Base-by-base conservation (phyloP, 1,284 basidiomycete species). In the Rhizoctonia solani region DNA sequence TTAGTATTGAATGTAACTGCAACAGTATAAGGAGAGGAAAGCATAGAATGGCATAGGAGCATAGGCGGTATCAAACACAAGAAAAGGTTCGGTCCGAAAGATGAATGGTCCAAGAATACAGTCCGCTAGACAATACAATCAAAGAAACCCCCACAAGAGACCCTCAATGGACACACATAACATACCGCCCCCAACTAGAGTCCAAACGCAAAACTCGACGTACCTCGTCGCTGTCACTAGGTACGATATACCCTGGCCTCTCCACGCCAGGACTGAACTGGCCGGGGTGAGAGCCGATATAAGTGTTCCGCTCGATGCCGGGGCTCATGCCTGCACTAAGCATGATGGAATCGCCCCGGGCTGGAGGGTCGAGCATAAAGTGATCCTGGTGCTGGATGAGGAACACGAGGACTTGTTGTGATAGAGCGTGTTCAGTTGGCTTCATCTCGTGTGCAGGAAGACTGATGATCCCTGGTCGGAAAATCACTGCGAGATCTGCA, bases 401-500 rank as follows among this genome's bases (percentile, higher is more conserved):
- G 76, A 98, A 98, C 75, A 98, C 93, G 65, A 99, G 83, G 47
- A 98, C 95, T 69, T 85, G 83, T 76, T 98, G 95, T 67, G 90
- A 94, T 4, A 93, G 82, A 27, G 86, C 85, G 77, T 96, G 93
- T 75, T 97, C 94, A 49, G 82, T 78, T 1, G 90, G 93, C 9
- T 83, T 83, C 79, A 93, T 84, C 73, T 92, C 90, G 75, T 97
- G 93, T 23, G 83, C 79, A 0, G 92, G 94, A 75, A 95, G 93
- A 14, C 91, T 92, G 68, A 99, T 88, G 23, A 97, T 81, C 5
- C 93, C 94, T 0, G 95, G 95, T 69, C 93, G 90, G 79, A 98
- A 98, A 69, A 97, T 94, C 52, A 95, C 90, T 6, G 95, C 95
- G 21, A 98, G 85, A 77, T 97, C 93, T n/a, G n/a, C n/a, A n/a